Percentiles rank a stretch among this genome's conserved stretches.
Conservation (phyloP, 2,329 filamentous ascomycete genomes). For the Colletotrichum sp. region DNA sequence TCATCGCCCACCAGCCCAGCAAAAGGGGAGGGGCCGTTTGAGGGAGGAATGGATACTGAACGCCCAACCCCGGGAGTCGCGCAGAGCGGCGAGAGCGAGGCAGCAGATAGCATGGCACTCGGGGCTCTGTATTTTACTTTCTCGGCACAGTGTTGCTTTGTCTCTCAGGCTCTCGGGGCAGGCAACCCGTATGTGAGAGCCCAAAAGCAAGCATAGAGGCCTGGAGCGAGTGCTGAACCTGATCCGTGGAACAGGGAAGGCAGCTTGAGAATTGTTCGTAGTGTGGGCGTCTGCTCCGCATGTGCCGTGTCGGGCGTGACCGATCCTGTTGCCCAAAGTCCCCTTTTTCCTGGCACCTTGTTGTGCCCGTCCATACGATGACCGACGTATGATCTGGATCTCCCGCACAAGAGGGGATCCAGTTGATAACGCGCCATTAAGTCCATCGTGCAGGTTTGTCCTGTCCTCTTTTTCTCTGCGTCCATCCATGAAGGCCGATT, state of each 20-base stretch:
- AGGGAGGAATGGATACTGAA: background rate
- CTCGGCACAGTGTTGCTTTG: background rate
- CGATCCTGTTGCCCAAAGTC: background rate
- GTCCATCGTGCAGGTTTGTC: background rate
- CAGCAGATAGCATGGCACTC: background rate
- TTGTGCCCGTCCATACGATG: background rate
- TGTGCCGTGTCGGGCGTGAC: conserved; percentile 11
- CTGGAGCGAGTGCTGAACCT: background rate
- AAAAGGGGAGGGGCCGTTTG: background rate
- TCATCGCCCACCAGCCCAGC: background rate
- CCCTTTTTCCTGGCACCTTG: background rate
- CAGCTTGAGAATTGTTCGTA: background rate
- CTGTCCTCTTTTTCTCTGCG: background rate
- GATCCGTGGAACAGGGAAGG: background rate
- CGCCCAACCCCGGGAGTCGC: background rate
- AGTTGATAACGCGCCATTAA: background rate
- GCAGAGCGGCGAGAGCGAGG: background rate
- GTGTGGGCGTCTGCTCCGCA: conserved; percentile 5
- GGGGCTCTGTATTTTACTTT: background rate
- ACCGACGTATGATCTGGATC: conserved; percentile 6
- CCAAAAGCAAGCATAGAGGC: background rate
- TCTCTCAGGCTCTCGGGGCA: background rate
- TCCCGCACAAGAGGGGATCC: background rate
- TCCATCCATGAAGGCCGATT: background rate
- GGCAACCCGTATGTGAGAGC: background rate